phyloP scores from a whole-genome alignment of 805 yeast genomes.

The Yamadazyma takamatsuzukensis region DNA sequence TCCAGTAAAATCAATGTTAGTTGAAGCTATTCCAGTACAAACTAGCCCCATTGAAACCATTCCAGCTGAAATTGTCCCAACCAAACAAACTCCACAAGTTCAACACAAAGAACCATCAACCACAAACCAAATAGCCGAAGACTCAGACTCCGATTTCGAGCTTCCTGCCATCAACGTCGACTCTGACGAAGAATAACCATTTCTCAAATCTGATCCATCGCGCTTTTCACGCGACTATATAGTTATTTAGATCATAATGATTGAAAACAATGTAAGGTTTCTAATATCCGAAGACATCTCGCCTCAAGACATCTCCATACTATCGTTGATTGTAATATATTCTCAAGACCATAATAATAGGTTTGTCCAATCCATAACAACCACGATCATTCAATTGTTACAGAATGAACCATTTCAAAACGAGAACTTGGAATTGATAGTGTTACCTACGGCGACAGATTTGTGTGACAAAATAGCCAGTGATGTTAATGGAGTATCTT shows the following conservation, averaged over 20 bases:
- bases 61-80: not conserved
- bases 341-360: slow-evolving; percentile 1
- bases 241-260: too few relatives aligned
- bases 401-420: slow-evolving; percentile 29
- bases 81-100: not conserved
- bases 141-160: slow-evolving; percentile 44
- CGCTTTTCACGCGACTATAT: too few relatives aligned
- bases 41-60: too few relatives aligned
- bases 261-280: slow-evolving; percentile 14
- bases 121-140: slow-evolving; percentile 1
- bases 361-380: slow-evolving; percentile 5
- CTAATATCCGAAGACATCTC: slow-evolving; percentile 42
- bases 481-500: slow-evolving; percentile 5
- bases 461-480: slow-evolving; percentile 19
- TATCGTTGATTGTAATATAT: slow-evolving; percentile 34
- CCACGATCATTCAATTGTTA: slow-evolving; percentile 42
- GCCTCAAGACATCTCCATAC: slow-evolving; percentile 51
- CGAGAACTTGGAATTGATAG: slow-evolving; percentile 15
- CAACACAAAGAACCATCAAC: not conserved
- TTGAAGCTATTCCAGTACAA: too few relatives aligned
- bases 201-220: too few relatives aligned
- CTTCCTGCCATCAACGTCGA: slow-evolving; percentile 45
- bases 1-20: not conserved
- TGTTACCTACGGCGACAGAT: slow-evolving; percentile 30
- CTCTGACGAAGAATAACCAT: slow-evolving; percentile 30